phyloP scores from a whole-genome alignment of 352 stramenopile genomes.

The Phytophthora sansomeana region DNA sequence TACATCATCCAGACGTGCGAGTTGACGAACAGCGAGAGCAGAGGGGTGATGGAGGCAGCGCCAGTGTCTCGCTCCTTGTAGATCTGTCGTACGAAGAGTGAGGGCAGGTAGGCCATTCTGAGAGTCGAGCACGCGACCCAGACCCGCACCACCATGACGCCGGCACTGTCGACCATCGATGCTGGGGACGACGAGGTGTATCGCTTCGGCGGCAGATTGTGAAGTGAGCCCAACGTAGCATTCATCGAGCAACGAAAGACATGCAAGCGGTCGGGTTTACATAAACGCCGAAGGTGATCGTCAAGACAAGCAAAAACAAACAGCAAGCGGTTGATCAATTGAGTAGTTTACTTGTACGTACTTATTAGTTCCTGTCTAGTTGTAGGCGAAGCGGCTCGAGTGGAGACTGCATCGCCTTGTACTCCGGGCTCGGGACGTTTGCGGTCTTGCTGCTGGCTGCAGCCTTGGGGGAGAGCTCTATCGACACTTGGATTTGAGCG shows the following conservation, averaged over 20 bases:
- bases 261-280: slow-evolving; percentile 13
- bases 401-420: slow-evolving; percentile 1
- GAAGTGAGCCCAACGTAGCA: slow-evolving; percentile 21
- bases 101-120: slow-evolving; percentile 21
- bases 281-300: slow-evolving; percentile 7
- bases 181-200: neutral
- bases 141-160: slow-evolving; percentile 16
- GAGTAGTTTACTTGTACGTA: neutral
- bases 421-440: neutral
- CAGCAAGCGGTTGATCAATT: too few species aligned
- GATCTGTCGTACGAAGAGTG: slow-evolving; percentile 20
- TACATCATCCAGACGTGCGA: slow-evolving; percentile 29
- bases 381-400: neutral
- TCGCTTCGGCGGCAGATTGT: neutral
- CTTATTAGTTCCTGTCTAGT: neutral
- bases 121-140: slow-evolving; percentile 20
- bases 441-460: neutral
- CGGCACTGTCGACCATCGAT: slow-evolving; percentile 3
- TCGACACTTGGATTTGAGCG: neutral
- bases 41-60: slow-evolving; percentile 5
- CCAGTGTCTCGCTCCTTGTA: slow-evolving; percentile 9
- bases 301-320: too few species aligned
- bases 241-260: slow-evolving; percentile 9
- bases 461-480: slow-evolving; percentile 1
- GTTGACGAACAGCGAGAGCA: slow-evolving; percentile 20